phyloP scores from a whole-genome alignment of 495 filamentous ascomycete genomes.

The Annulohypoxylon nitens region DNA sequence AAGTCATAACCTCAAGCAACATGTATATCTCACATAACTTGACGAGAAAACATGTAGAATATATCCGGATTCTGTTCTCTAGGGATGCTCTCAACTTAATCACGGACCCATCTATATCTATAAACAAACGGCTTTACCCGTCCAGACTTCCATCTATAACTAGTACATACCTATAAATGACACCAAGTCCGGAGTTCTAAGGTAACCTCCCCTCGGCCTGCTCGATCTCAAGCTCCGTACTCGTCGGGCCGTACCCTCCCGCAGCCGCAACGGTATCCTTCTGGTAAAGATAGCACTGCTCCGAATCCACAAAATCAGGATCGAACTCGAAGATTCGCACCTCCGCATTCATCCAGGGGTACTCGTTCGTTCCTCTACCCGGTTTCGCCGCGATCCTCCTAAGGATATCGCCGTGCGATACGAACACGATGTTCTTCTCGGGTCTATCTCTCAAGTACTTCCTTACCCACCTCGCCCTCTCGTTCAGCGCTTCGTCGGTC shows the following conservation, averaged over 20 bases:
- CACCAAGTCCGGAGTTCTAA: neutral
- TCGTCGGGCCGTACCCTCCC: conserved; percentile 42
- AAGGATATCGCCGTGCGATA: conserved; percentile 69
- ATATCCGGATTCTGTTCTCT: neutral
- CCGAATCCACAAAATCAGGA: conserved; percentile 32
- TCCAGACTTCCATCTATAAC: neutral
- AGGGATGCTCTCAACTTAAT: conserved; percentile 2
- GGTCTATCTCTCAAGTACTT: conserved; percentile 57
- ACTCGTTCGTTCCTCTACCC: conserved; percentile 53
- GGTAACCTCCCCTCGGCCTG: conserved; percentile 21
- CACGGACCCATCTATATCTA: neutral
- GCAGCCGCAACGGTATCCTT: conserved; percentile 45
- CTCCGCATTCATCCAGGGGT: conserved; percentile 67
- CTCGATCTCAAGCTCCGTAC: conserved; percentile 43
- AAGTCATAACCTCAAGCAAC: neutral
- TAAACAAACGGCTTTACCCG: neutral
- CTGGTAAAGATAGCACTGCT: conserved; percentile 44
- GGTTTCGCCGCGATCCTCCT: conserved; percentile 45
- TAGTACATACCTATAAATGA: neutral
- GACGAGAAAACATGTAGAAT: neutral
- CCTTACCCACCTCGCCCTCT: conserved; percentile 33
- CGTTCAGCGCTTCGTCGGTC: conserved; percentile 25
- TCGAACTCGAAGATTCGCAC: conserved; percentile 70
- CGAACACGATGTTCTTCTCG: conserved; percentile 70
- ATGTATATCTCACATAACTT: neutral